Evolutionary conservation across 108 stramenopile species (phyloP), one percentile per base, ranked within the genome.

Genomic region (Nitzschia sp.): DNA sequence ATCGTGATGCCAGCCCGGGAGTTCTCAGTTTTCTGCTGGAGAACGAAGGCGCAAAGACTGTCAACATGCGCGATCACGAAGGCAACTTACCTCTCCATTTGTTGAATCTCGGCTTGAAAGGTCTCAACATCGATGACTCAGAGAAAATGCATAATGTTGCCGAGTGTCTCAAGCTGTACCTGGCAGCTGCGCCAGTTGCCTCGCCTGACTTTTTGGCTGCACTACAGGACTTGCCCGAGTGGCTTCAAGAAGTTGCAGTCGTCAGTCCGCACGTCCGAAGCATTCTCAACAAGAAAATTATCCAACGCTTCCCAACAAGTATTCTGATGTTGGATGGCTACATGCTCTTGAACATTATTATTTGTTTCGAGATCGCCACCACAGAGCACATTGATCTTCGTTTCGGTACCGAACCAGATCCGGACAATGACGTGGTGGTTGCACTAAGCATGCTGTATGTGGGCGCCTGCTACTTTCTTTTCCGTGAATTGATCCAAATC

Each of bases 241-340:
- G 84, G 86, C 66, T 94, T 34, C 81, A 82, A 55, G 89, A 94
- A 50, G 85, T 85, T 50, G 92, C 89, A 0, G 92, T 94, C 13
- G 79, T 89, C 25, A 79, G 63, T 54, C 80, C 84, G 31, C 88
- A 90, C 50, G 90, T 94, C 15, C 91, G 88, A 23, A 85, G 71
- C 16, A 85, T 94, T 27, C 57, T 94, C 47, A 94, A 94, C 59
- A 68, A 81, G 58, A 90, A 88, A 45, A 94, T 89, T 65, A 78
- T 88, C 16, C 80, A 84, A 67, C 69, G 89, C 2, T 94, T 94
- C 60, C 92, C 89, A 2, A 94, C 92, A 16, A 71, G 79, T 48
- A 82, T 94, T 65, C 63, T 91, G 27, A 84, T 94, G 75, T 36
- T 89, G 29, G 89, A 94, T 65, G 79, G 80, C 22, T 77, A 82